Evolutionary conservation across 805 yeast species (phyloP), one percentile per base, ranked within the genome.

Genomic region (Yarrowia sp.): DNA sequence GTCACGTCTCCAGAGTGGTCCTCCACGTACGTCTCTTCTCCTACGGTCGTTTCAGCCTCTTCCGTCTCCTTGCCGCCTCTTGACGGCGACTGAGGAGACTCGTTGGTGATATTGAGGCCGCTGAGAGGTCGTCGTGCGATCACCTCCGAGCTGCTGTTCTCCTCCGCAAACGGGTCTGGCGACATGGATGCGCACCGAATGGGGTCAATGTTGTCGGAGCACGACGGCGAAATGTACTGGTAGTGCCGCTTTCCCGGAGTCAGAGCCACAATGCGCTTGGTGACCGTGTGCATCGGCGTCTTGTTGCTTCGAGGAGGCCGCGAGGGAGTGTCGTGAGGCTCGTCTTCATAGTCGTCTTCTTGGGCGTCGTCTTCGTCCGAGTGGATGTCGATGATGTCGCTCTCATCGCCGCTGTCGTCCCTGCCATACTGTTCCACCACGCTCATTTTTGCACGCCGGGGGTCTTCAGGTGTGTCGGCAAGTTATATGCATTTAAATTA

Each of bases 201-300:
- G 12, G 58, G 58, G 19, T 33, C 58, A 24, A 51, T 32, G 42
- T 35, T 51, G 42, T 51, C 58, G 13, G 58, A 51, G 35, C 58
- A 51, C n/a, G 42, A 33, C 29, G 61, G 61, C 29, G 61, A 55
- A 55, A 55, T 31, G 47, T 55, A 55, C 61, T 55, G 61, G 29
- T 38, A 55, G 16, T 55, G 61, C 24, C 36, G 25, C 14, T 55
- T 55, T 3, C 47, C 47, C 5, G 61, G 61, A 8, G 61, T 55
- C 7, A 55, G 36, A 25, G 61, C 61, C 16, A 55, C 47, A n/a
- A 55, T 55, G 6, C 61, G 47, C 27, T 51, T 51, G 14, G 58
- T 33, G 24, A 51, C 58, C 41, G 58, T 35, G 32, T 51, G 58
- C 42, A 51, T 33, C 2, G 58, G 58, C 1, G 58, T 51, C 16